Evolutionary conservation across 1,284 basidiomycete genomes (phyloP).

Genomic region (Boletus subluridellus): DNA sequence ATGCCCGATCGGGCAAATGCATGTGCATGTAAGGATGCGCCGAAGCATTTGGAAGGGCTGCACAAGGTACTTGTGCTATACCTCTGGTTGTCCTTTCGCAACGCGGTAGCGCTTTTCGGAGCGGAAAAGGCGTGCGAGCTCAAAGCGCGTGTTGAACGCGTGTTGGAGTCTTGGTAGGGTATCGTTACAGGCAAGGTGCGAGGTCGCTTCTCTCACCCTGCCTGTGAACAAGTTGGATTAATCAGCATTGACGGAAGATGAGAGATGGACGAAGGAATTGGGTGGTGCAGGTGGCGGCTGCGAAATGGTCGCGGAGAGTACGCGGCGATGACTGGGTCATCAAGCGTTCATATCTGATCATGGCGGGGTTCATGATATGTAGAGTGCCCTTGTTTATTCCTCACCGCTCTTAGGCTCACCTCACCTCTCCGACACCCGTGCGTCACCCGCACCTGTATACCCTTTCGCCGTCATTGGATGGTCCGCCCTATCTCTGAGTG

Average conservation of each 20-base stretch:
- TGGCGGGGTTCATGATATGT: too few relatives aligned
- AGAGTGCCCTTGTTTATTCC: not conserved
- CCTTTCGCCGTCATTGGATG: not conserved
- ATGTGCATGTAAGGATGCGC: constrained; percentile 24
- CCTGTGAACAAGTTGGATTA: constrained; percentile 16
- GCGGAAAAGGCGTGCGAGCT: constrained; percentile 43
- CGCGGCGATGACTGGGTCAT: not conserved
- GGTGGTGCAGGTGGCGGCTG: constrained; percentile 22
- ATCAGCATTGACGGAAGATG: constrained; percentile 14
- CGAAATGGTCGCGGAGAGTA: constrained; percentile 16
- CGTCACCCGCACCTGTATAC: not conserved
- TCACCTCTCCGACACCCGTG: not conserved
- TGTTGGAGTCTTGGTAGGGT: constrained; percentile 39
- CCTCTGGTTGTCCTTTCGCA: constrained; percentile 84
- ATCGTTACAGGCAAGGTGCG: constrained; percentile 19
- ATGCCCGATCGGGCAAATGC: constrained; percentile 9
- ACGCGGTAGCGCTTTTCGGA: constrained; percentile 69
- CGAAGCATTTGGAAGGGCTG: constrained; percentile 65
- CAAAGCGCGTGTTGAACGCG: too few relatives aligned
- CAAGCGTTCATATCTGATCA: not conserved
- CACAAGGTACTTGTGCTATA: constrained; percentile 82
- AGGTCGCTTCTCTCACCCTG: too few relatives aligned
- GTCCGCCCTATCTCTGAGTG: too few relatives aligned
- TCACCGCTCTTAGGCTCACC: not conserved
- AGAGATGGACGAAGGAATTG: constrained; percentile 12